Evolutionary conservation across 176 grass and related monocot species (phyloP).

Genomic region (Neostapfia colusana): DNA sequence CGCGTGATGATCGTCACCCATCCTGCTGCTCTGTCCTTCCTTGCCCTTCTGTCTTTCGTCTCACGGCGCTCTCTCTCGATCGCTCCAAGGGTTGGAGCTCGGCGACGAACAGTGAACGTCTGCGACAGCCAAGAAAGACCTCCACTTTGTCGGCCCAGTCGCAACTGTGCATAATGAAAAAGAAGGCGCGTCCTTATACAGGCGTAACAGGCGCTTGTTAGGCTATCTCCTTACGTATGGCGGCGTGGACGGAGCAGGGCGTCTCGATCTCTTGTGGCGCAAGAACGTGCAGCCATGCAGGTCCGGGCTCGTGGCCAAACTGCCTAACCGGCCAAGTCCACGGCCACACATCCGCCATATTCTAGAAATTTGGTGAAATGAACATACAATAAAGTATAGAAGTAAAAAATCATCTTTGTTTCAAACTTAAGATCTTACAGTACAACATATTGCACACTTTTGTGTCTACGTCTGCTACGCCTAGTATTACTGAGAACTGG

Average conservation of each 20-base stretch:
- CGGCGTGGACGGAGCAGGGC: neutral
- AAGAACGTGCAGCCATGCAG: constrained; percentile 1
- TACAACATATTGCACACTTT: constrained; percentile 21
- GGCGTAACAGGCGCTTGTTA: neutral
- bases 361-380: too few relatives aligned
- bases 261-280: neutral
- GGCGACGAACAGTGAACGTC: too few relatives aligned
- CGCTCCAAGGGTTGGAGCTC: too few relatives aligned
- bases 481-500: neutral
- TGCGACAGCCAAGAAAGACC: neutral
- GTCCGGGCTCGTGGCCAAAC: neutral
- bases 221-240: too few relatives aligned
- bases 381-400: too few relatives aligned
- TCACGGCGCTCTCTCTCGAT: neutral
- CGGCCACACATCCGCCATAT: neutral
- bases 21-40: neutral
- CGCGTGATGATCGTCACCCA: neutral
- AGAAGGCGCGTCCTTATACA: neutral
- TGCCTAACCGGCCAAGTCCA: neutral
- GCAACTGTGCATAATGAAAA: neutral
- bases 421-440: constrained; percentile 3
- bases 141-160: neutral
- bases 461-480: neutral
- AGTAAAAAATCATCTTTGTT: neutral
- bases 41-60: neutral